Evolutionary conservation across 176 grass and related monocot genomes (phyloP).

Genomic region (Musa troglodytarum): DNA sequence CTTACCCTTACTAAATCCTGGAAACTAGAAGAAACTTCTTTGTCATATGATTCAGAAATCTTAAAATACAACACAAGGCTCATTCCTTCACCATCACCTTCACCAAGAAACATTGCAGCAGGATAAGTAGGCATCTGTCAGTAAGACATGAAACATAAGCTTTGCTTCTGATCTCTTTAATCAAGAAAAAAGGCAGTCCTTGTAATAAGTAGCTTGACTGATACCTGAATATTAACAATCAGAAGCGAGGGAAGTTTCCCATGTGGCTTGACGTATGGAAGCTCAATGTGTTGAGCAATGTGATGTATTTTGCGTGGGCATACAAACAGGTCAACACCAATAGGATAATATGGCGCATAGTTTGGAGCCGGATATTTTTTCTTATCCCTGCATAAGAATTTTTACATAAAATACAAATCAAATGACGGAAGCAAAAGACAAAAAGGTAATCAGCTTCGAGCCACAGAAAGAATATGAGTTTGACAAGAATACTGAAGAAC

Average conservation of each 20-base stretch:
- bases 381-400: conserved; percentile 63
- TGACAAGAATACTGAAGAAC: too few relatives aligned
- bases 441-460: too few relatives aligned
- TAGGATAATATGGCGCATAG: conserved; percentile 89
- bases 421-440: not conserved
- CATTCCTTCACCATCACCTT: conserved; percentile 82
- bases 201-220: not conserved
- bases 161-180: not conserved
- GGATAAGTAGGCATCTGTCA: conserved; percentile 84
- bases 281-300: conserved; percentile 85
- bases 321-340: conserved; percentile 84
- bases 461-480: not conserved
- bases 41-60: conserved; percentile 81
- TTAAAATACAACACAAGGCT: conserved; percentile 89
- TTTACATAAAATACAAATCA: not conserved
- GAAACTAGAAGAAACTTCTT: conserved; percentile 88
- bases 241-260: conserved; percentile 70
- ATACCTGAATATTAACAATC: conserved; percentile 93
- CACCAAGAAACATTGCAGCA: conserved; percentile 87
- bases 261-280: conserved; percentile 65
- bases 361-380: conserved; percentile 78
- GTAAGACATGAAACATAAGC: conserved; percentile 18
- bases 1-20: conserved; percentile 68
- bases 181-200: too few relatives aligned
- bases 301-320: conserved; percentile 73